Base-by-base conservation (phyloP, 2,329 filamentous ascomycete genomes). In the Penicillium sp. region DNA sequence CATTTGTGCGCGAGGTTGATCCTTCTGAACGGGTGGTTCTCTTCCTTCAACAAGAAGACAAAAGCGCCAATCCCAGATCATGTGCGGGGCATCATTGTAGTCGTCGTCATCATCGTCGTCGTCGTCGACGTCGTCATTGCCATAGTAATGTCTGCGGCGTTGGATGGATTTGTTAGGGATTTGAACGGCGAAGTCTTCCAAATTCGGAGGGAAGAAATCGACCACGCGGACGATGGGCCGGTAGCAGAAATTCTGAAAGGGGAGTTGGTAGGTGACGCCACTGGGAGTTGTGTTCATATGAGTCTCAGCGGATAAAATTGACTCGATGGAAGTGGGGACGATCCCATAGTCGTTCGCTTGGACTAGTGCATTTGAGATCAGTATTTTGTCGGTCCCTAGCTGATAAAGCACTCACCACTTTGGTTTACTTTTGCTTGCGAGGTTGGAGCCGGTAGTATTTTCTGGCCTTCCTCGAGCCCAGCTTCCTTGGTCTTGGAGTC, bases 41-140 rank as follows among this genome's bases (percentile, higher is more conserved):
- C 89, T 85, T 13, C 48, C 48, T 61, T 94, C 84, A 1, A 95
- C 75, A 9, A 84, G 71, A 15, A 96, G 71, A 14, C 76, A 77
- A 62, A 95, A 95, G 10, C 77, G 75, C 89, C 89, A 95, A 60
- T 92, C 80, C 84, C 86, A 95, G 6, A 60, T 55, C 17, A 32
- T 50, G 17, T 45, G 38, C 7, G 38, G 42, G 8, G 44, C 39
- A n/a, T 47, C 35, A 4, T 60, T n/a, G n/a, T n/a, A n/a, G n/a
- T n/a, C n/a, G n/a, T n/a, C n/a, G n/a, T n/a, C n/a, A n/a, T n/a
- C n/a, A n/a, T n/a, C n/a, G n/a, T n/a, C n/a, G n/a, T n/a, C n/a
- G n/a, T n/a, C n/a, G n/a, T n/a, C n/a, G n/a, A n/a, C n/a, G n/a
- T n/a, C 54, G 13, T 55, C 52, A 22, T 9, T 5, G 11, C 60